Evolutionary conservation across 441 rosid species (phyloP), one percentile per base, ranked within the genome.

Genomic region (Gossypium davidsonii): DNA sequence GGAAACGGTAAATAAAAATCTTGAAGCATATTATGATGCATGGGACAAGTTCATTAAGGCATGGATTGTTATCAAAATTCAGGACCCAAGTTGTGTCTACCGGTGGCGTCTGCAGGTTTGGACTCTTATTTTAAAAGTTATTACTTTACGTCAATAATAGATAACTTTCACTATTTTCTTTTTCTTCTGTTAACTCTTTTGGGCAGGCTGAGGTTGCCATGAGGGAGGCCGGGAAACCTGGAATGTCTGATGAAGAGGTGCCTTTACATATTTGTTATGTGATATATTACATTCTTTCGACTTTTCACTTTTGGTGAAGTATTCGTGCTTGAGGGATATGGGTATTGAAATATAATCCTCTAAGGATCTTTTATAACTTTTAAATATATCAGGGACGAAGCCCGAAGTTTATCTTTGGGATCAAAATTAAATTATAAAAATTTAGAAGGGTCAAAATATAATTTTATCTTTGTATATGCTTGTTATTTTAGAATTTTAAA

Each of bases 81-180:
- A 88, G 82, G 99, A 93, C 76, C 94, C 97, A 10, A 87, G 85
- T 80, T 95, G 82, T 74, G 99, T 93, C 39, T 93, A 88, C 75
- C 85, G 89, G 73, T 93, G 98, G 99, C 93, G 98, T 74, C 85
- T 95, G 82, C 98, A 95, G 98, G 98, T 90, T 44, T 17, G 58
- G 72, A 74, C 21, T 58, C 70, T 56, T 23, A 46, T 66, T 46
- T 46, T 66, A 18, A 7, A 11, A 65, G 28, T 20, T 3, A 53
- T 25, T 28, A 58, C 44, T 25, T 25, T 8, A 34, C 37, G 21
- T 31, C 46, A 31, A 31, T n/a, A 57, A 25, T 14, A 1, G 49
- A 18, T 57, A 2, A 20, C 8, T 5, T 44, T 69, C 26, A 53
- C 75, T 26, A 21, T 60, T 21, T 34, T 34, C 2, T 60, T 11